Evolutionary conservation across 257 asterid species (phyloP).

Genomic region (Solanum bulbocastanum): DNA sequence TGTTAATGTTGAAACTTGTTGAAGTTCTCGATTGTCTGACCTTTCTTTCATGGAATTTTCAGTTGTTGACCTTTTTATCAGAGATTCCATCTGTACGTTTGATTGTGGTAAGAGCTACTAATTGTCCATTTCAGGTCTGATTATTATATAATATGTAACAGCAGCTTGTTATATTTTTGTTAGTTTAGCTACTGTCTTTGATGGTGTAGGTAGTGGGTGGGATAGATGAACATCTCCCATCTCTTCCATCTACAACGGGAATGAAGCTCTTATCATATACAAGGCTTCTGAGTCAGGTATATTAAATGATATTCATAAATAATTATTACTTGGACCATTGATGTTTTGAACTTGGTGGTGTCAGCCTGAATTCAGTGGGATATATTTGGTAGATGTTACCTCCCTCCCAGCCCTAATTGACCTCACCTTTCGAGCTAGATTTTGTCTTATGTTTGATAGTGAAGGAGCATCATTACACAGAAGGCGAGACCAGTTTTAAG

Average conservation of each 20-base stretch:
- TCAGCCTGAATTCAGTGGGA: background rate
- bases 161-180: background rate
- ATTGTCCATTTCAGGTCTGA: background rate
- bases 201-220: constrained; percentile 81
- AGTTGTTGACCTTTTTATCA: constrained; percentile 79
- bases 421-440: background rate
- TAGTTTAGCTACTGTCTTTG: constrained; percentile 1
- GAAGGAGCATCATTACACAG: background rate
- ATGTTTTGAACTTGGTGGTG: background rate
- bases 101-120: constrained; percentile 64
- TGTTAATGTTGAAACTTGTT: background rate
- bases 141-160: background rate
- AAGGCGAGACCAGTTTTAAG: background rate
- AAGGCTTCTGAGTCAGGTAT: constrained; percentile 69
- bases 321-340: background rate
- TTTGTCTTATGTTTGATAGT: background rate
- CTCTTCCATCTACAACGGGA: constrained; percentile 71
- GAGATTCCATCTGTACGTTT: constrained; percentile 73
- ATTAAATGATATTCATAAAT: background rate
- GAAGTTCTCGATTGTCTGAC: background rate
- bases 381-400: background rate
- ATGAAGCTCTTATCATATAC: constrained; percentile 63
- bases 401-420: background rate
- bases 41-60: constrained; percentile 8
- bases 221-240: constrained; percentile 79